These are phyloP conservation scores for Liquidambar formosana DNA, from an alignment of 164 flowering plant species.

Conservation along the genomic window DNA sequence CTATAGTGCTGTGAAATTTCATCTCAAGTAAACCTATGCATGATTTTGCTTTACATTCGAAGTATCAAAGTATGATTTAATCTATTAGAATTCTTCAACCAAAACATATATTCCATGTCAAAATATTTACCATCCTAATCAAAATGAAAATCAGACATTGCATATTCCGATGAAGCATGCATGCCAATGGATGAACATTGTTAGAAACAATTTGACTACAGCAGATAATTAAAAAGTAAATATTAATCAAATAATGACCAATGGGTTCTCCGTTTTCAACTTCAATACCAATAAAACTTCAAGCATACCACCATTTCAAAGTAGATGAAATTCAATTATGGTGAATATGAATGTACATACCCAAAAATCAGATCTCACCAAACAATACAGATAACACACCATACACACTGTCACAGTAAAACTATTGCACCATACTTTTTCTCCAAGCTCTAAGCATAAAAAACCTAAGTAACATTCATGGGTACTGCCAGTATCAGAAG, in stretches of 20 bases:
- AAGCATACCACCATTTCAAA: background rate
- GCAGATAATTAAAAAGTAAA: background rate
- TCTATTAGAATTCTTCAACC: background rate
- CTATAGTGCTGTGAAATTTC: no score
- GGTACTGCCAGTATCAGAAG: conserved; percentile 9
- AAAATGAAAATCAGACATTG: background rate
- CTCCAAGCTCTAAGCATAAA: background rate
- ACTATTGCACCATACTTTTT: background rate
- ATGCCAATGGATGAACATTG: background rate
- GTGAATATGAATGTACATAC: background rate
- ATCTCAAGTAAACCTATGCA: background rate
- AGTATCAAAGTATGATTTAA: background rate
- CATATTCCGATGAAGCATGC: background rate
- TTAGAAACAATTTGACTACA: background rate
- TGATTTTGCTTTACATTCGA: background rate
- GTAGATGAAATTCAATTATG: background rate
- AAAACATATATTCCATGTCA: background rate
- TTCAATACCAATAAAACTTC: background rate
- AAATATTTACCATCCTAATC: background rate
- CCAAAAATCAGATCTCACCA: conserved; percentile 5
- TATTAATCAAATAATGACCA: background rate
- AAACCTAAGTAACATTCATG: conserved; percentile 15
- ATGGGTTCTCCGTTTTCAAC: background rate
- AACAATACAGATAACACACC: background rate
- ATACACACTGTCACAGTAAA: background rate